Evolutionary conservation across 1,139 yeast genomes (phyloP).

Genomic region (Hemisphaericaspora xylanilytica): DNA sequence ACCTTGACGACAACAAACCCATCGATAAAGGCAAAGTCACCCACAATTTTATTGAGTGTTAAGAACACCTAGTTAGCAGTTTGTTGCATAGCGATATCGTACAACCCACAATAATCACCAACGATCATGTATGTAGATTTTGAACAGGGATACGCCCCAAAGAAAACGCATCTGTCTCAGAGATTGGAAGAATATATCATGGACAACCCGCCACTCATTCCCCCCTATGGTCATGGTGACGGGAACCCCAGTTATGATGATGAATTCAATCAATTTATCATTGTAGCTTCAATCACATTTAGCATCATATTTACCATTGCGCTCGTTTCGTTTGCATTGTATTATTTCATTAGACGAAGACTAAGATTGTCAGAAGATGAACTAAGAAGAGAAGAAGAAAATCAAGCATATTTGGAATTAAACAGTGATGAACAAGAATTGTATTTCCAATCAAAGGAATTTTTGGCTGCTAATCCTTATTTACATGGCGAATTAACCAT

Average conservation of each 20-base stretch:
- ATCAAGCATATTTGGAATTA: conserved; percentile 58
- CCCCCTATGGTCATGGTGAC: neutral
- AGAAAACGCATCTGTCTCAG: neutral
- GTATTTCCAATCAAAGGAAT: conserved; percentile 67
- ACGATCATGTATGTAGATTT: neutral
- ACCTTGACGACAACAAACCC: too few relatives aligned
- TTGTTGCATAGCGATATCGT: neutral
- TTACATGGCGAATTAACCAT: conserved; percentile 42
- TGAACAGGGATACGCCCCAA: neutral
- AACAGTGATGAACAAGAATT: conserved; percentile 77
- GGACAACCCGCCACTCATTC: conserved; percentile 1
- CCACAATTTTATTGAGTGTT: too few relatives aligned
- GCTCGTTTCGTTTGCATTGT: conserved; percentile 13
- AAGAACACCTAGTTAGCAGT: too few relatives aligned
- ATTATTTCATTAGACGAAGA: conserved; percentile 14
- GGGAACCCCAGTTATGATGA: conserved; percentile 2
- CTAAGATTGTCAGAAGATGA: conserved; percentile 45
- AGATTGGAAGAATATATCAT: neutral
- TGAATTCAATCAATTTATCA: conserved; percentile 7
- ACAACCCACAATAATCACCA: neutral
- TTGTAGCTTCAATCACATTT: conserved; percentile 15
- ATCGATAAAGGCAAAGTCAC: too few relatives aligned
- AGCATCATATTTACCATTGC: conserved; percentile 14
- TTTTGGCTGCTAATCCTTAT: conserved; percentile 54
- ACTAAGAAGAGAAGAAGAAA: conserved; percentile 59